Evolutionary conservation across 139 green algal genomes (phyloP), one percentile per base, ranked within the genome.

Genomic region (Chlamydomonas eustigma): DNA sequence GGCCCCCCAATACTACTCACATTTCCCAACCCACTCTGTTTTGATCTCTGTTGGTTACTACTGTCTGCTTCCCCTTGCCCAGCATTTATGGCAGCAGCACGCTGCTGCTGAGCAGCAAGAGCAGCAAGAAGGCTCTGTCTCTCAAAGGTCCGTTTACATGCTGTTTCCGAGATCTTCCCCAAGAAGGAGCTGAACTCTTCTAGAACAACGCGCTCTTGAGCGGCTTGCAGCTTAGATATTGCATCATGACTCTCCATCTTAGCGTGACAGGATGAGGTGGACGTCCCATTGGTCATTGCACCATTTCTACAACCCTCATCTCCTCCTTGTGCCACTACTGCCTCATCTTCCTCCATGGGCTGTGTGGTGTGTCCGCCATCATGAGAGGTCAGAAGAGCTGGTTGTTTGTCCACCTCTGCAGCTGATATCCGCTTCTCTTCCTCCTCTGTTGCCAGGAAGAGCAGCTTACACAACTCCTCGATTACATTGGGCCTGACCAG

Each of bases 381-480:
- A 25, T 3, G 30, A 30, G 30, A 33, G n/a, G 24, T 44, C 72
- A 25, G 22, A 2, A 34, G 39, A 44, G 36, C 50, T 24, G 50
- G 22, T 18, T 24, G 33, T 34, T 33, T 58, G 39, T 30, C 50
- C 6, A 35, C 28, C 35, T 3, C 38, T 37, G 25, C 2, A 34
- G 6, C 18, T 18, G 18, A 18, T 12, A 6, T 8, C 28, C 51
- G 37, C 50, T 50, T 4, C 69, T 64, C 66, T 50, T 77, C 82
- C 12, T 80, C 78, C 38, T 50, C 80, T 2, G 82, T 72, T 28
- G 84, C 52, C 35, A 80, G 5, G 5, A 78, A 68, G 36, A 87
- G 71, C 67, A 88, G 75, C 39, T 76, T 39, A 35, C 78, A 84
- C 31, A 90, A 51, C 72, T 89, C 86, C 35, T 86, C 86, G 18